Evolutionary conservation across 768 basidiomycete genomes (phyloP), one percentile per base, ranked within the genome.

Genomic region (Dentipellis sp.): DNA sequence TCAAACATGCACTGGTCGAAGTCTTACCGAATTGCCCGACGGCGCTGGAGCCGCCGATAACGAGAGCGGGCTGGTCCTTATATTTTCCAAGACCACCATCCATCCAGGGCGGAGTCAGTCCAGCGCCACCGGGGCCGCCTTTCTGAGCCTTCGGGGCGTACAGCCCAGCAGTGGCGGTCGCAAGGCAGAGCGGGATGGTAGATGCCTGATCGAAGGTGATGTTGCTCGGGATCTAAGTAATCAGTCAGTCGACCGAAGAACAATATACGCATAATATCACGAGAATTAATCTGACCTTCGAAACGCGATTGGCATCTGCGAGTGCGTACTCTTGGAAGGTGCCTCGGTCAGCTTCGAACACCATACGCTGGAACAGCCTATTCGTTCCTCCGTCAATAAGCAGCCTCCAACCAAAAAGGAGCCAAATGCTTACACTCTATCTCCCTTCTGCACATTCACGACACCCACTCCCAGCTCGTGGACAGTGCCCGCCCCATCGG

Each of bases 31-130:
- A 74, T 70, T 79, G 77, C 46, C 79, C 79, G 2, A 79, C 75
- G 37, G 76, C 78, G 50, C 73, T 72, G 22, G 72, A 63, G 7
- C 79, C 79, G 37, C 79, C 79, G n/a, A 78, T 64, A 52, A 81
- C 71, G 38, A 81, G 57, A 42, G 79, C 71, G 0, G 78, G 72
- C 51, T 71, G 70, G 5, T 69, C 75, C 37, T 65, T 65, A 59
- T 79, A 78, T 46, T 72, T 75, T 39, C 71, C 74, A 21, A 61
- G 62, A 56, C 70, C 71, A 19, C 65, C 68, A 12, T 67, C 60
- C 40, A 69, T 69, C 63, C 74, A 68, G 0, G 77, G 74, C 9
- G 74, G 58, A 52, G 67, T 61, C 53, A 81, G 67, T 50, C 72
- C 74, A 2, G 72, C 65, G 40, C 77, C 77, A 12, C 55, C 55